Evolutionary conservation across 108 stramenopile genomes (phyloP), one percentile per base, ranked within the genome.

Genomic region (Nitzschia sp.): DNA sequence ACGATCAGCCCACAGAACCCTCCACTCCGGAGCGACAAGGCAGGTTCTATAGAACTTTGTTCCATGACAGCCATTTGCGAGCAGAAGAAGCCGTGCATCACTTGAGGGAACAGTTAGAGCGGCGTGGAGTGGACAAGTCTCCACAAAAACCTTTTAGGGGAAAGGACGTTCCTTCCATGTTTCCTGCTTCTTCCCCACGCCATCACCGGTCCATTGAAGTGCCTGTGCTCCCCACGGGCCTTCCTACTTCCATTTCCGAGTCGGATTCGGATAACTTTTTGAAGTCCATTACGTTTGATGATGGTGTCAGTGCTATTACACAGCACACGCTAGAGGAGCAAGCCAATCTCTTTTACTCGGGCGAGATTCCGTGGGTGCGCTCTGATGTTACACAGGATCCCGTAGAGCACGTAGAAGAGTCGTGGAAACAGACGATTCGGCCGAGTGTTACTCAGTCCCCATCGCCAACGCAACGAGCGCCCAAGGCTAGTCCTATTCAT

Each of bases 291-390:
- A 79, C 67, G 29, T 90, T 90, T 69, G 90, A 91, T 65, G 90
- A 91, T 80, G 84, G 86, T n/a, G 84, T 91, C 51, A 77, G 75
- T 10, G 81, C 81, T 25, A 86, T 91, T 62, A 80, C 81, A 3
- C 74, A 83, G 5, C 82, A 88, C 50, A 91, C 87, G 12, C 73
- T 91, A 42, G 90, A 91, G 64, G 87, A 88, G 46, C 79, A 87
- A 80, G 90, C 73, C n/a, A 41, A 25, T 11, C 39, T 17, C 9
- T 60, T 53, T 20, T 41, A 40, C 25, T 34, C 41, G n/a, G 43
- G 14, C 10, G 58, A 42, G 2, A 42, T 54, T 8, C 10, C 12
- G 10, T 17, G 51, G 29, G 54, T 70, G 22, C 19, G 25, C 19
- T 70, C 69, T 7, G 69, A 70, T 40, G n/a, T 58, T 34, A 70